Base-by-base conservation (phyloP, 768 basidiomycete species). In the Grammothele lineata region DNA sequence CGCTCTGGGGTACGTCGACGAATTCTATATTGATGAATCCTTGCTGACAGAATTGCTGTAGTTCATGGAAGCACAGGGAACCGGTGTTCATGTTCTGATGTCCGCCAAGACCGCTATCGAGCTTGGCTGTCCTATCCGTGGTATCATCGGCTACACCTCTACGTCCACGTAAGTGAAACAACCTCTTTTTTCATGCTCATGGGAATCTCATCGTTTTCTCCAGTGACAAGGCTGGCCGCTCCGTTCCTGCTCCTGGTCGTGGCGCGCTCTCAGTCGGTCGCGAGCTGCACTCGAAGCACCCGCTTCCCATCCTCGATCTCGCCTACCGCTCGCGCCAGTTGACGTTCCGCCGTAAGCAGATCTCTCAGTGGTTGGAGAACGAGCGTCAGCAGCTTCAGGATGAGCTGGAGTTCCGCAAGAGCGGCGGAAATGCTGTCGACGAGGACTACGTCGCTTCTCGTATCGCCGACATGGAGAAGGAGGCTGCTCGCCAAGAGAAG, bases 211-310 rank as follows among this genome's bases (percentile, higher is more conserved):
- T 23, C 17, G 47, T 38, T 33, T 3, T 43, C 35, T 63, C 35
- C 55, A 95, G 89, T 57, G 96, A 99, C 74, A 99, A 99, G 71
- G 95, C 96, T 50, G 96, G 96, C 15, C 92, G 96, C 40, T 97
- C 94, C 3, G 83, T 99, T 47, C 96, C 96, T 37, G 96, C 96
- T 50, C 96, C 96, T 40, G 96, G 96, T 47, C 85, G 85, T 49
- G 96, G 96, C 55, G 88, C 92, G 22, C 78, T 99, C 32, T 81
- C 84, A 9, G 82, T 94, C 46, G 96, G 92, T 12, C 79, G 92
- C 52, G 83, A 98, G 70, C 70, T 95, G 36, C 74, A 83, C 7
- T 79, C 87, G 2, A 85, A 87, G 59, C 78, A 87, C 47, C 81
- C 91, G 26, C 72, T 85, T 10, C 87, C 86, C 4, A 80, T 87